Evolutionary conservation across 2,329 filamentous ascomycete genomes (phyloP), one percentile per base, ranked within the genome.

Genomic region (Trichoderma atrobrunneum): DNA sequence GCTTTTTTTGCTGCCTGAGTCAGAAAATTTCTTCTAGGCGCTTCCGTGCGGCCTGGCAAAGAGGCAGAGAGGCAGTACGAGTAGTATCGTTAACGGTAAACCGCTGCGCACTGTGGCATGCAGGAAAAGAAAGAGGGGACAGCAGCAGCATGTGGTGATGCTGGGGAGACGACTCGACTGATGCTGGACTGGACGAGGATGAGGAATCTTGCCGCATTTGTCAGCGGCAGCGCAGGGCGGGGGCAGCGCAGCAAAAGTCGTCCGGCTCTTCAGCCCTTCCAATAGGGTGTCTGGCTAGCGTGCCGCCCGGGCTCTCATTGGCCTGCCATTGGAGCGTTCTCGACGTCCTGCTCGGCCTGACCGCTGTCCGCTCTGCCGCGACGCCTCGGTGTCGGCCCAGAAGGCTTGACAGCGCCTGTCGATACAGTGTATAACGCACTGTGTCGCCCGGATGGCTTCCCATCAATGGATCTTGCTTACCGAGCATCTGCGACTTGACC

Each of bases 1-100:
- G 51, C 48, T 14, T 64, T 67, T 56, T 30, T 67, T 67, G 79
- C 76, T 81, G 80, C 80, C 80, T 82, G 78, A 81, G 80, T 80
- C 79, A 80, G 74, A 77, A 77, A 78, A 74, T 67, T 67, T 65
- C 67, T 79, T 79, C 78, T 79, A 78, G 78, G 74, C 74, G 74
- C 61, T 79, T 73, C 72, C 34, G 59, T 73, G 56, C 67, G 56
- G 63, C 28, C 57, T 67, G 64, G 64, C 64, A 67, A 1, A 51
- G 43, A 51, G 43, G 34, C 64, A 67, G 3, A 51, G 43, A 51
- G 43, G 34, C 26, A 26, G 36, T 16, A 32, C 1, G 4, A 14
- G 10, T 34, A 10, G 43, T n/a, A 54, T 39, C 36, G 21, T n/a
- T 7, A 18, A 61, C 7, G 36, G 18, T 18, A 32, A 43, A 30